A percentile compares a stretch with the other conserved stretches of the same genome.
phyloP scores from a whole-genome alignment of 2,329 filamentous ascomycete species.

The Mycosphaerelloides madeirae region DNA sequence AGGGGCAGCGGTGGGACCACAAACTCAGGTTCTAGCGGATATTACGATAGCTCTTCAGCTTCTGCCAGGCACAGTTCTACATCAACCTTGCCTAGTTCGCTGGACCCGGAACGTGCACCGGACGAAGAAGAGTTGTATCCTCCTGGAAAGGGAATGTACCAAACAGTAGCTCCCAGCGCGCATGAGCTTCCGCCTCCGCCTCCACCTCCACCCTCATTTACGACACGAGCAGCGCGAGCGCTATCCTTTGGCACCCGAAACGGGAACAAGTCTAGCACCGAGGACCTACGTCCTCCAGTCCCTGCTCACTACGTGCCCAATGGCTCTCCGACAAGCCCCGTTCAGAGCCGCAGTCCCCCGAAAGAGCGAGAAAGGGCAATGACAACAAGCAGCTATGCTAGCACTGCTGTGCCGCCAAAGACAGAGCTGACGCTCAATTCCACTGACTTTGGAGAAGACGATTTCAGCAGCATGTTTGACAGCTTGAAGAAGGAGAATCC shows the following conservation, averaged over 20 bases:
- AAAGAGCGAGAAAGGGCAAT: constrained; percentile 37
- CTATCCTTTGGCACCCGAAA: constrained; percentile 49
- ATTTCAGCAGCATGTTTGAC: constrained; percentile 36
- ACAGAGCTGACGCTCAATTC: constrained; percentile 27
- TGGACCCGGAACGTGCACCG: constrained; percentile 39
- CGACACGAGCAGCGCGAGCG: constrained; percentile 44
- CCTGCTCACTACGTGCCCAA: constrained; percentile 12
- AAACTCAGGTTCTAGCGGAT: constrained; percentile 44
- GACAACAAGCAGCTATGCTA: constrained; percentile 38
- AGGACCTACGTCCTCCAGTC: constrained; percentile 17
- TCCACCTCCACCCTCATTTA: constrained; percentile 32
- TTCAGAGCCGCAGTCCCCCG: constrained; percentile 17
- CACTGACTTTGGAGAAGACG: constrained; percentile 31
- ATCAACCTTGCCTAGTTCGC: constrained; percentile 53
- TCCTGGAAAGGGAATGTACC: constrained; percentile 34
- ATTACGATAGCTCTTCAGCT: constrained; percentile 37
- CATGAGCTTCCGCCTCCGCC: constrained; percentile 29
- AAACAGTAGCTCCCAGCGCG: constrained; percentile 39
- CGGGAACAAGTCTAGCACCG: constrained; percentile 17
- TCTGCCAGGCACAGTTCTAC: constrained; percentile 52
- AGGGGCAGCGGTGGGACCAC: constrained; percentile 48
- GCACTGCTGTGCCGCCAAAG: constrained; percentile 33
- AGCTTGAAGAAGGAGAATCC: constrained; percentile 24
- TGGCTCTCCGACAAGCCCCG: neutral
- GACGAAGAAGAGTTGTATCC: constrained; percentile 31